Base-by-base conservation (phyloP, 2,329 filamentous ascomycete species). In the Trichoderma harzianum region DNA sequence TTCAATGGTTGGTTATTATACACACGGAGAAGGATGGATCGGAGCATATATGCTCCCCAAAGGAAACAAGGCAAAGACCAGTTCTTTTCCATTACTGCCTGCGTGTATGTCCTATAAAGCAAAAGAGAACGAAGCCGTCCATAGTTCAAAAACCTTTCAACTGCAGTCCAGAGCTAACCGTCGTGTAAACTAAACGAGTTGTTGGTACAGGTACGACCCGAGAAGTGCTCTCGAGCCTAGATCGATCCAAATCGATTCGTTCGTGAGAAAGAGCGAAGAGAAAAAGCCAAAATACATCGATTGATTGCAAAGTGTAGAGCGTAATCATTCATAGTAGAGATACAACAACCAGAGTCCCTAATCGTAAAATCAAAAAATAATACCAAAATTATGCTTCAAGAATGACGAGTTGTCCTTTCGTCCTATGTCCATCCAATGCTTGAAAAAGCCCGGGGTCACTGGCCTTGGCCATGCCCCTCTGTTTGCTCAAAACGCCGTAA, bases 401-500 rank as follows among this genome's bases (percentile, higher is more conserved):
- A 53, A 28, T 34, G 69, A 71, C 69, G 69, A 70, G 43, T 65
- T 53, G 39, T 51, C 69, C 51, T 30, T 60, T 69, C 67, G 67
- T 62, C 69, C 55, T 57, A 61, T 71, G 32, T 72, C 55, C 70
- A 68, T 57, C 32, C 63, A 34, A 68, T 68, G 36, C 62, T 61
- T 55, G 18, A 64, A 67, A 62, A 55, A 62, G 51, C 53, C 61
- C 43, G 30, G 62, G 55, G 36, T 62, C 62, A 60, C 58, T 51
- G 16, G 57, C 64, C 64, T 72, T 36, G 30, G 43, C 64, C 34
- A 61, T 47, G 53, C 58, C 58, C 70, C 24, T 62, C 70, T 63
- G 47, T 55, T 69, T 67, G 57, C 65, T 72, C 61, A 65, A 68
- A 72, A 72, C 70, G 70, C 70, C 70, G 47, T 69, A 63, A 60